These are phyloP conservation scores for Anastatica hierochuntica DNA, from an alignment of 345 rosid genomes.

Conservation along the genomic window DNA sequence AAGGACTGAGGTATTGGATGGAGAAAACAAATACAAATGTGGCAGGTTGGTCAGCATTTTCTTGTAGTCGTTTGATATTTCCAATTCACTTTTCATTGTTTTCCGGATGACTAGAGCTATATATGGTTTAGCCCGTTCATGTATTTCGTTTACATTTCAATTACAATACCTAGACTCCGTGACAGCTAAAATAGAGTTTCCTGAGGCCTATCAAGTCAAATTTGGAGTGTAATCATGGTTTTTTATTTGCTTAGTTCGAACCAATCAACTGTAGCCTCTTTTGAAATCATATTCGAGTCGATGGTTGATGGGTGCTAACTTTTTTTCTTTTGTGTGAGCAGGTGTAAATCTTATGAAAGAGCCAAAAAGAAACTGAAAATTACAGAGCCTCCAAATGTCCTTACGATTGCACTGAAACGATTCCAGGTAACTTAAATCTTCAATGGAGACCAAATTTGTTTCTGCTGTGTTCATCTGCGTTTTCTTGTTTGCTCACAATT, in stretches of 20 bases:
- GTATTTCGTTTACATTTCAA: too few species aligned
- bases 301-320: slow-evolving; percentile 10
- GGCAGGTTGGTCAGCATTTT: slow-evolving; percentile 48
- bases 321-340: slow-evolving; percentile 20
- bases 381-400: slow-evolving; percentile 84
- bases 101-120: slow-evolving; percentile 1
- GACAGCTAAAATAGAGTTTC: neutral
- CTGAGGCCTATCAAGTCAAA: neutral
- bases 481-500: slow-evolving; percentile 20
- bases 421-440: slow-evolving; percentile 56
- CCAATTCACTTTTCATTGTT: neutral
- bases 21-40: slow-evolving; percentile 90
- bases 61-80: neutral
- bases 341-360: slow-evolving; percentile 80
- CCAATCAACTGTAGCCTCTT: neutral
- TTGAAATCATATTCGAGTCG: neutral
- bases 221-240: neutral
- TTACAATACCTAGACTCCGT: slow-evolving; percentile 1
- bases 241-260: slow-evolving; percentile 3
- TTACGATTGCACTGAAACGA: slow-evolving; percentile 91
- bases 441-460: neutral
- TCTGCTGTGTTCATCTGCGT: neutral
- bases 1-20: slow-evolving; percentile 80
- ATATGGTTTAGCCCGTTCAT: too few species aligned
- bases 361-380: slow-evolving; percentile 87